phyloP scores from a whole-genome alignment of 148 eudicot species.

The Chenopodium quinoa region DNA sequence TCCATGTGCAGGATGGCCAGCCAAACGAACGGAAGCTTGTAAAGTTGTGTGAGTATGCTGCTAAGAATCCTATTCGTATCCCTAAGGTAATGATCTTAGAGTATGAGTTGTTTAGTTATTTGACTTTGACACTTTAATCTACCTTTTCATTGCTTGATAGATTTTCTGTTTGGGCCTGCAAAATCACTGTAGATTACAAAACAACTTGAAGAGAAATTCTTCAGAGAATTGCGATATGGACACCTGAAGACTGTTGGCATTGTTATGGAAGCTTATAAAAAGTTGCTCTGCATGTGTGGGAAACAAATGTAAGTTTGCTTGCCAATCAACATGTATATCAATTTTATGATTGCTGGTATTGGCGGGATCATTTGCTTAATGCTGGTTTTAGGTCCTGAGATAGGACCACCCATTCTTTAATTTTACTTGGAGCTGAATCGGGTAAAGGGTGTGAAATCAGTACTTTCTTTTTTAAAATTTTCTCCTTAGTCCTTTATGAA shows the following conservation, averaged over 20 bases:
- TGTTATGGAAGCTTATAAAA: conserved; percentile 61
- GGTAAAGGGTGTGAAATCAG: background rate
- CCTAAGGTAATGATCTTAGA: conserved; percentile 60
- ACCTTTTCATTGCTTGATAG: background rate
- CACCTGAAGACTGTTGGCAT: conserved; percentile 57
- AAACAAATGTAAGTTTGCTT: conserved; percentile 68
- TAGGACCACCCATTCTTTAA: background rate
- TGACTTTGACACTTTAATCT: background rate
- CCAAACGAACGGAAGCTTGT: conserved; percentile 73
- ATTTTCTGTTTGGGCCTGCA: conserved; percentile 1
- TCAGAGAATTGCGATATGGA: conserved; percentile 74
- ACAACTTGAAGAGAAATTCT: conserved; percentile 86
- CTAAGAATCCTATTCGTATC: conserved; percentile 86
- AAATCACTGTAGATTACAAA: conserved; percentile 58
- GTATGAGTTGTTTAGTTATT: background rate
- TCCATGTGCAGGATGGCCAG: conserved; percentile 56
- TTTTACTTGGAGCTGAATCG: background rate
- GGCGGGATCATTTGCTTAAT: background rate
- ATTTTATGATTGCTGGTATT: background rate
- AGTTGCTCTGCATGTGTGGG: conserved; percentile 70
- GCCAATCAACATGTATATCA: background rate
- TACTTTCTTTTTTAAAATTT: background rate
- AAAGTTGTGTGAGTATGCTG: conserved; percentile 96
- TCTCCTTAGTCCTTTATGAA: background rate
- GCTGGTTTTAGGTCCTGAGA: background rate